Conservation (phyloP, 2,329 filamentous ascomycete genomes). For the Colletotrichum liaoningense region DNA sequence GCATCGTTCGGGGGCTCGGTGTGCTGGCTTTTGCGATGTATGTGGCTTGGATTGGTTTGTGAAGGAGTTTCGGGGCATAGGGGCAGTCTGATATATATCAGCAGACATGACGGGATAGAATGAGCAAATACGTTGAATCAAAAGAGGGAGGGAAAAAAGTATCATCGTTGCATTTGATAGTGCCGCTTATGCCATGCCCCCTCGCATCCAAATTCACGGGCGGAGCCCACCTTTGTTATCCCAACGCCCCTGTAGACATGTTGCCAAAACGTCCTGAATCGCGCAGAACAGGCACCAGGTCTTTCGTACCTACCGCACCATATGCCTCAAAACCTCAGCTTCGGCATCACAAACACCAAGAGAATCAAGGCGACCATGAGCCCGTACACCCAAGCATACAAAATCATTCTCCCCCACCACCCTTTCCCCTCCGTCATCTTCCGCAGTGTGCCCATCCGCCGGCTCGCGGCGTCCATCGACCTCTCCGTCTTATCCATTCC, state of each 20-base stretch:
- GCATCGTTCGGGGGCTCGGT: neutral
- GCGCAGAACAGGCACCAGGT: too few species aligned
- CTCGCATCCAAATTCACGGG: neutral
- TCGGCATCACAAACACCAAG: constrained; percentile 87
- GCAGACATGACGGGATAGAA: neutral
- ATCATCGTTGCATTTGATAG: neutral
- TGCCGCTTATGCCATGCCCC: neutral
- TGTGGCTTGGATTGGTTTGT: neutral
- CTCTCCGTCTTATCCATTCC: constrained; percentile 82
- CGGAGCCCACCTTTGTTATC: neutral
- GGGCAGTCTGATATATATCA: neutral
- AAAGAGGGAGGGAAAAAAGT: too few species aligned
- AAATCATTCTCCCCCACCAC: constrained; percentile 84
- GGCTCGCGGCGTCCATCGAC: constrained; percentile 81
- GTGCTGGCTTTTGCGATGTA: neutral
- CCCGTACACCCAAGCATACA: constrained; percentile 87
- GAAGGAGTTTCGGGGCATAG: neutral
- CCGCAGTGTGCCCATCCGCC: constrained; percentile 80
- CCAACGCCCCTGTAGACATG: neutral
- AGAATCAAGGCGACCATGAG: constrained; percentile 83
- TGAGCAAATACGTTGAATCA: neutral
- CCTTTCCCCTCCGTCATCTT: constrained; percentile 89
- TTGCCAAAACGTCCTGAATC: neutral
- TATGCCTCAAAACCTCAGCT: constrained; percentile 78
- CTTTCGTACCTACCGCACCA: too few species aligned